Evolutionary conservation across 2,329 filamentous ascomycete species (phyloP).

Genomic region (Aspergillus sp.): DNA sequence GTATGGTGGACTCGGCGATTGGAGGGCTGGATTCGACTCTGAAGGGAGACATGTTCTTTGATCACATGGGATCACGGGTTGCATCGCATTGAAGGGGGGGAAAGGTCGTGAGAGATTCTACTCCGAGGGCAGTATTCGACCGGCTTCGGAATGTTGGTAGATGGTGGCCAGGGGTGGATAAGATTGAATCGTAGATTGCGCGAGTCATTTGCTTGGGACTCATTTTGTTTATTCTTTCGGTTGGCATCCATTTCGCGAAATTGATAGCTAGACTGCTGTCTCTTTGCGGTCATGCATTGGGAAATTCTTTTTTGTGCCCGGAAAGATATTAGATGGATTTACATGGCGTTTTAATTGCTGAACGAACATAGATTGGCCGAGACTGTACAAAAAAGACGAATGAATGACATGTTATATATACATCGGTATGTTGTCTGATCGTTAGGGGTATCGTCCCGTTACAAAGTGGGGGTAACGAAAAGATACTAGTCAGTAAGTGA

Average conservation of each 20-base stretch:
- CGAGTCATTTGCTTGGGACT: background rate
- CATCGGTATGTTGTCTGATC: background rate
- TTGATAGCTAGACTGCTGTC: background rate
- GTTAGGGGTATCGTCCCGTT: no score
- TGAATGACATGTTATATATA: background rate
- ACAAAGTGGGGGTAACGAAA: no score
- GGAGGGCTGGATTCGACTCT: conserved; percentile 44
- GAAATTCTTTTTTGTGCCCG: background rate
- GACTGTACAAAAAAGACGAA: background rate
- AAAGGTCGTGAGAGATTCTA: background rate
- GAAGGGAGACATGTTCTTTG: conserved; percentile 45
- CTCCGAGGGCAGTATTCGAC: background rate
- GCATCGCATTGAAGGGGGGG: conserved; percentile 22
- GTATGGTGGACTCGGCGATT: conserved; percentile 48
- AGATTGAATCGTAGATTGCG: background rate
- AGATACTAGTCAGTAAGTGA: no score
- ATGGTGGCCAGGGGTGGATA: background rate
- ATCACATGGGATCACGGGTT: conserved; percentile 46
- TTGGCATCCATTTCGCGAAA: background rate
- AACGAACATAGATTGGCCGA: background rate
- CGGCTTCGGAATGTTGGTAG: background rate
- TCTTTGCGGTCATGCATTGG: background rate
- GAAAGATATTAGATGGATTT: conserved; percentile 15
- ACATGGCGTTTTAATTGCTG: conserved; percentile 6
- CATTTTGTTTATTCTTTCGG: background rate